Conservation (phyloP, 495 filamentous ascomycete genomes). For the Melanomma pulvis-pyrius region DNA sequence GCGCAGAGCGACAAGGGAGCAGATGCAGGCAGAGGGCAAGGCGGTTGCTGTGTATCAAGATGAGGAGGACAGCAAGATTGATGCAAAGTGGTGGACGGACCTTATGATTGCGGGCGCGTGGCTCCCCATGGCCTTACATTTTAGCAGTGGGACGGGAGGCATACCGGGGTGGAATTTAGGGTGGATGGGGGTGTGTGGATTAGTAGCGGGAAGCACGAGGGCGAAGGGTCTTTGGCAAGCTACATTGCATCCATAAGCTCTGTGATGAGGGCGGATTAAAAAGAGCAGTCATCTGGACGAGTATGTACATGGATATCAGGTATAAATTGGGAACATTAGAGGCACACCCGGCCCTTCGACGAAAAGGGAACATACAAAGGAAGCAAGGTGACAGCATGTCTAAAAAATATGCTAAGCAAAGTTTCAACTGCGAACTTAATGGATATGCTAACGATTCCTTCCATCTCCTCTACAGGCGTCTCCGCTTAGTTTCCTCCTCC, state of each 20-base stretch:
- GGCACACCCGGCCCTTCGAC: not conserved
- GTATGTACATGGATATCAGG: not conserved
- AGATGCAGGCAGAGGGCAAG: conserved; percentile 29
- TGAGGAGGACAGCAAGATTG: conserved; percentile 36
- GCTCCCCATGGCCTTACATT: conserved; percentile 45
- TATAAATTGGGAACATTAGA: not conserved
- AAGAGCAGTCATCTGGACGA: not conserved
- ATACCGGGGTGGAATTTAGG: conserved; percentile 45
- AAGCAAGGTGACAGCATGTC: not conserved
- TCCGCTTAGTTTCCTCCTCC: not conserved
- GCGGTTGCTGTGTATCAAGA: conserved; percentile 28
- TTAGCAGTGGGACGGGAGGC: conserved; percentile 33
- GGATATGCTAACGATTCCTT: not conserved
- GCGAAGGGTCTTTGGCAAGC: conserved; percentile 38
- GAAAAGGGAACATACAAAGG: not conserved
- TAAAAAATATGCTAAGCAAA: not conserved
- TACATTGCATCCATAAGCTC: conserved; percentile 20
- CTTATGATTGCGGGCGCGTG: conserved; percentile 43
- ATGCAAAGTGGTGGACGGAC: conserved; percentile 45
- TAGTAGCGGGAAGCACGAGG: conserved; percentile 39
- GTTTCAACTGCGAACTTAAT: not conserved
- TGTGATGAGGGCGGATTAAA: not conserved
- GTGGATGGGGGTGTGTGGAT: conserved; percentile 42
- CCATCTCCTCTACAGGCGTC: not conserved
- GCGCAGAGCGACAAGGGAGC: conserved; percentile 18